Conservation (phyloP, 2,329 filamentous ascomycete genomes). For the Cladophialophora carrionii region DNA sequence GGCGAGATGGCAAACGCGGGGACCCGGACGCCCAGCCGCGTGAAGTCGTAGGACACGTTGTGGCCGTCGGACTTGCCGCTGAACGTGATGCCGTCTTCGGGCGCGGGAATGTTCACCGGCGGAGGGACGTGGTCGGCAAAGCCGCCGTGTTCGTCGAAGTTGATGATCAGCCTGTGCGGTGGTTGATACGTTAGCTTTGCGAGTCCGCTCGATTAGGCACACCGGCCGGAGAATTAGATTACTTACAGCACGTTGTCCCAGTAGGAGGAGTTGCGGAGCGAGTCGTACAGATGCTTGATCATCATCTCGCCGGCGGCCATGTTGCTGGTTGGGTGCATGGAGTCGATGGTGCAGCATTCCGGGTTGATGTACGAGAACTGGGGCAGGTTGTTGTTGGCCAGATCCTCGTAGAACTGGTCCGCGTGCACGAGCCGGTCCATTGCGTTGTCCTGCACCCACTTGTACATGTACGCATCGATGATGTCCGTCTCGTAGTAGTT, state of each 20-base stretch:
- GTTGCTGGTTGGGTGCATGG: conserved; percentile 33
- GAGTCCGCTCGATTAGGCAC: too few relatives aligned
- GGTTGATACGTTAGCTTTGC: not conserved
- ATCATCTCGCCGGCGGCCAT: conserved; percentile 32
- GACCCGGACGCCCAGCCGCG: conserved; percentile 28
- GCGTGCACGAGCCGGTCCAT: conserved; percentile 30
- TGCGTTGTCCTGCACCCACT: conserved; percentile 33
- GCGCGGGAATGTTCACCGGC: conserved; percentile 23
- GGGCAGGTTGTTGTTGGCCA: conserved; percentile 65
- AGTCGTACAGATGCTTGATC: conserved; percentile 32
- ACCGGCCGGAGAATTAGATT: not conserved
- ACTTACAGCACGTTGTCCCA: conserved; percentile 30
- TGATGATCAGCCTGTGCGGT: conserved; percentile 23
- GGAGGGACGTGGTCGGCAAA: conserved; percentile 34
- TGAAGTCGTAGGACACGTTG: conserved; percentile 32
- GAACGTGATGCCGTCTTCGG: conserved; percentile 29
- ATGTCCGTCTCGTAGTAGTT: conserved; percentile 34
- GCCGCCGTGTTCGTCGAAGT: conserved; percentile 32
- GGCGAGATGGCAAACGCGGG: conserved; percentile 30
- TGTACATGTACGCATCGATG: conserved; percentile 29
- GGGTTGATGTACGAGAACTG: conserved; percentile 65
- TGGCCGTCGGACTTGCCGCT: conserved; percentile 26
- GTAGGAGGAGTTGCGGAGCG: conserved; percentile 27
- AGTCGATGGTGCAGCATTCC: conserved; percentile 32
- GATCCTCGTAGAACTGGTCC: conserved; percentile 66